Evolutionary conservation across 129 eudicot genomes (phyloP), one percentile per base, ranked within the genome.

Genomic region (Flaveria sonorensis): DNA sequence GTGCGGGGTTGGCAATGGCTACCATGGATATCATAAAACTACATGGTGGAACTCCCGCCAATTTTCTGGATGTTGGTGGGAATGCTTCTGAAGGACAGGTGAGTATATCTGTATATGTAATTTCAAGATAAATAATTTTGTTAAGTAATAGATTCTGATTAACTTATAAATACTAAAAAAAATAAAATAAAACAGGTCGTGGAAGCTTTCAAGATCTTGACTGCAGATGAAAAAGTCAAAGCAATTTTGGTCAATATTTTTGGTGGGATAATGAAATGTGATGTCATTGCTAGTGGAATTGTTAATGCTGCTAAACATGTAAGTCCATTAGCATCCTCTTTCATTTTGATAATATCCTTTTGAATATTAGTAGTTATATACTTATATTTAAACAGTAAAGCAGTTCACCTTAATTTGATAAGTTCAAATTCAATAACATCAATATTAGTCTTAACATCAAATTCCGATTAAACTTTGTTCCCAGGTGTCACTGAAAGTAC

Each of bases 191-290:
- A 74, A 48, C 81, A 93, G 98, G 98, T 93, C 76, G 98, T 93
- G 83, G 98, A 93, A 78, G 98, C 98, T 13, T 93, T 93, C 72
- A 93, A 93, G 80, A 93, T 93, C 63, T 87, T 93, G 91, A 93
- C 98, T 65, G 83, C 98, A 67, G 98, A 93, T 81, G 98, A 91
- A 26, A 93, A 92, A 83, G 98, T 93, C 70, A 93, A 93, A 81
- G 98, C 93, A 11, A 93, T 91, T 83, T 75, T 93, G 88, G 98
- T 93, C 55, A 93, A 93, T 81, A 93, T 93, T 42, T 93, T 93
- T 80, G 98, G 98, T 71, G 98, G 98, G 81, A 93, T 93, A 19
- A 93, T 93, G 98, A 91, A 93, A 83, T 93, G 98, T 64, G 98
- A 93, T 51, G 98, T 93, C 3, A 90, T 91, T 74, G 98, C 98